phyloP scores from a whole-genome alignment of 106 monocot genomes.

The Apostasia ramifera region DNA sequence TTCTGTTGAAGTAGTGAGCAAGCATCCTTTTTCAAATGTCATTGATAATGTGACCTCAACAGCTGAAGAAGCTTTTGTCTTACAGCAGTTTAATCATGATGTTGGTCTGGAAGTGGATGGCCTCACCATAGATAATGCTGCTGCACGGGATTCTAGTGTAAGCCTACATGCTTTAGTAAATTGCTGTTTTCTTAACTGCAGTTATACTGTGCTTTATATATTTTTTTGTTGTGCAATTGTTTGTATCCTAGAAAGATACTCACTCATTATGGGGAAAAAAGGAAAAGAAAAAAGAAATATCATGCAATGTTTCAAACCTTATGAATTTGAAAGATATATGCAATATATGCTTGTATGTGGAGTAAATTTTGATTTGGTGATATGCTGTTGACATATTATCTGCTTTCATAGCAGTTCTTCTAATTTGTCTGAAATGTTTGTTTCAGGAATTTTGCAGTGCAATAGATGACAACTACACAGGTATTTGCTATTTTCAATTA shows the following conservation, averaged over 20 bases:
- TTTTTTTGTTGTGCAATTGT: too few relatives aligned
- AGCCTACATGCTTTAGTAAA: constrained; percentile 14
- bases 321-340: too few relatives aligned
- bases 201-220: too few relatives aligned
- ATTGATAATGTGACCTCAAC: constrained; percentile 37
- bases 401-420: neutral
- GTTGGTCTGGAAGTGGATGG: constrained; percentile 32
- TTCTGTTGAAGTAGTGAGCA: neutral
- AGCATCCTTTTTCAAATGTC: constrained; percentile 8
- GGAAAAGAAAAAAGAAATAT: too few relatives aligned
- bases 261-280: too few relatives aligned
- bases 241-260: too few relatives aligned
- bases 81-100: constrained; percentile 32
- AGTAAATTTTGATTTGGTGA: too few relatives aligned
- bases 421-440: constrained; percentile 3
- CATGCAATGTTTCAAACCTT: too few relatives aligned
- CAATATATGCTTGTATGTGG: too few relatives aligned
- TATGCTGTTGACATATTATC: neutral
- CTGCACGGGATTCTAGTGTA: constrained; percentile 56
- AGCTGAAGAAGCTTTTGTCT: constrained; percentile 36
- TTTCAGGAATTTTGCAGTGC: constrained; percentile 75
- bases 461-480: constrained; percentile 74
- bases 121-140: constrained; percentile 22
- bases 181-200: neutral
- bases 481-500: constrained; percentile 20